Percentiles rank a stretch among this genome's conserved stretches.
phyloP scores from a whole-genome alignment of 2,329 filamentous ascomycete species.

The Hansfordia pulvinata region DNA sequence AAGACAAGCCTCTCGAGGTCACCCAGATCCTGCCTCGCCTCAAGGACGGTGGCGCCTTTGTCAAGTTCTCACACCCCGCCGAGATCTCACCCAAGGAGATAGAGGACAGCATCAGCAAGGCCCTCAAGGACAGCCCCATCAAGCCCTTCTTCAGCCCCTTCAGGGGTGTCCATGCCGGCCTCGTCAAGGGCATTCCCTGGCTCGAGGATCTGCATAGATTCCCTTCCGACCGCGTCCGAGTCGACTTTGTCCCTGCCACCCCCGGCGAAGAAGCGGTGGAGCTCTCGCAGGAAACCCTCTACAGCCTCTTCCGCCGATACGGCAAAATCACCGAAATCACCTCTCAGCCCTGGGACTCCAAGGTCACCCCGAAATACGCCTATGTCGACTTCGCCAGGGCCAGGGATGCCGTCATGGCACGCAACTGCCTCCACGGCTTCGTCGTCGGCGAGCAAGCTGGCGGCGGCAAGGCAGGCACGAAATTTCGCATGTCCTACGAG shows the following conservation, averaged over 20 bases:
- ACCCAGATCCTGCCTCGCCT: conserved; percentile 72
- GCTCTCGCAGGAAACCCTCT: conserved; percentile 74
- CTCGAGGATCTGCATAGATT: conserved; percentile 81
- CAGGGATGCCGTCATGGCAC: conserved; percentile 72
- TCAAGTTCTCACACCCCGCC: conserved; percentile 35
- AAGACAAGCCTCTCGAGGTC: conserved; percentile 50
- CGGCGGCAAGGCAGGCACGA: conserved; percentile 63
- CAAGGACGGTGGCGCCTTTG: conserved; percentile 86
- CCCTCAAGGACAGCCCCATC: conserved; percentile 56
- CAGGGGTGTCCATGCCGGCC: conserved; percentile 50
- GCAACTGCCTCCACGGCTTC: conserved; percentile 85
- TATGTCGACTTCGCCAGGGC: conserved; percentile 62
- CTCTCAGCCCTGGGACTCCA: conserved; percentile 73
- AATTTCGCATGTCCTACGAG: conserved; percentile 74
- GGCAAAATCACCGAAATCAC: conserved; percentile 82
- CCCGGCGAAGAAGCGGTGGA: conserved; percentile 63
- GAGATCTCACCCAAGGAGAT: conserved; percentile 35
- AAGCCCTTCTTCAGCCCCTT: conserved; percentile 89
- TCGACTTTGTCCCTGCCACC: conserved; percentile 70
- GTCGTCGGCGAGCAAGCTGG: conserved; percentile 54
- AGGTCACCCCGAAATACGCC: conserved; percentile 68
- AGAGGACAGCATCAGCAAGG: conserved; percentile 44
- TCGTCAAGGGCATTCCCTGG: conserved; percentile 82
- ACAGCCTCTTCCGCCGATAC: conserved; percentile 76
- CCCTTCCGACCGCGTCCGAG: conserved; percentile 60